phyloP scores from a whole-genome alignment of 1,284 basidiomycete species.

The Neonothopanus nambi region DNA sequence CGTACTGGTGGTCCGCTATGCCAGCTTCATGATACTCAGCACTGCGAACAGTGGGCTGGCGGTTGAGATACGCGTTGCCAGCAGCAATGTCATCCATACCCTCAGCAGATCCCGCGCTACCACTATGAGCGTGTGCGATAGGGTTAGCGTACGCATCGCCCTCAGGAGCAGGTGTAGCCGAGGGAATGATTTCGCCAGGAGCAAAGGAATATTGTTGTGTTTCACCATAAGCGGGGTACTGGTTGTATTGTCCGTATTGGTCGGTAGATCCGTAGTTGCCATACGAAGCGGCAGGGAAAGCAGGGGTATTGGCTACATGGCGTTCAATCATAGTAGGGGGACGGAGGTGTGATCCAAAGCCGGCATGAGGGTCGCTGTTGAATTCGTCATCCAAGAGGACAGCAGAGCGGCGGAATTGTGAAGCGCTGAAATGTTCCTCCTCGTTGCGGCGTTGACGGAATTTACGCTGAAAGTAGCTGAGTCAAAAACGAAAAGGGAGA shows the following conservation, averaged over 20 bases:
- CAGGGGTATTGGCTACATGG: constrained; percentile 27
- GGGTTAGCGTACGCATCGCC: constrained; percentile 5
- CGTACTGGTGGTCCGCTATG: constrained; percentile 6
- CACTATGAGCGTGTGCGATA: constrained; percentile 3
- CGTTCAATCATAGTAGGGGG: constrained; percentile 27
- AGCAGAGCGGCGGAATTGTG: constrained; percentile 21
- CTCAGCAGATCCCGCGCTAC: background rate
- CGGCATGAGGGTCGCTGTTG: constrained; percentile 3
- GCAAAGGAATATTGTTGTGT: constrained; percentile 3
- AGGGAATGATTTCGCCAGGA: background rate
- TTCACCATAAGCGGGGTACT: constrained; percentile 9
- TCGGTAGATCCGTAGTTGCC: constrained; percentile 8
- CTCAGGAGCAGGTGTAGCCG: constrained; percentile 4
- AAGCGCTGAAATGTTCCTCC: constrained; percentile 18
- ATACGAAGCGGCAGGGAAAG: constrained; percentile 22
- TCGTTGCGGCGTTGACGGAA: constrained; percentile 9
- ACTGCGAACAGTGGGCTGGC: background rate
- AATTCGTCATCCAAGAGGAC: constrained; percentile 17
- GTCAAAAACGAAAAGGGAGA: background rate
- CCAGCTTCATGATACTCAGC: constrained; percentile 4
- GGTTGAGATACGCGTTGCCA: background rate
- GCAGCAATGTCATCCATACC: background rate
- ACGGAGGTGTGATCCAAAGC: background rate
- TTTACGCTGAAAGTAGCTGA: constrained; percentile 13
- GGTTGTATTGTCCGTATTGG: constrained; percentile 6